Conservation (phyloP, 352 stramenopile genomes). For the Pythium phragmitis region DNA sequence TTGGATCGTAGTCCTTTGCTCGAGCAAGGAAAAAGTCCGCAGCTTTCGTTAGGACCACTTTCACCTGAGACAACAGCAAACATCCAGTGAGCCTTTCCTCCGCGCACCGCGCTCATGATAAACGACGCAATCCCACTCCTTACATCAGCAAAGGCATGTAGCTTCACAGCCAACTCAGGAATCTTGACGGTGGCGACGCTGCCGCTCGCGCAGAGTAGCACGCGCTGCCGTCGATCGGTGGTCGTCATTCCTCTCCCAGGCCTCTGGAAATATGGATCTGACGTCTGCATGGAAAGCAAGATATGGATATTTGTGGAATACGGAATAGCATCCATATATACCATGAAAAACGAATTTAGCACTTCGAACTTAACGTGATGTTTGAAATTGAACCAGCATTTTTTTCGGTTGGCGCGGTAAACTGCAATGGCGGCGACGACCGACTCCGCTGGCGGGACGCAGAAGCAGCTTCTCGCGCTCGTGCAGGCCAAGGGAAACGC, state of each 20-base stretch:
- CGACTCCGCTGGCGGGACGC: constrained; percentile 17
- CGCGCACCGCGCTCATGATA: not conserved
- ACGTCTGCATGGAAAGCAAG: no score
- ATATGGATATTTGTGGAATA: no score
- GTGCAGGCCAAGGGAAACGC: constrained; percentile 23
- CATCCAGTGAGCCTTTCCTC: not conserved
- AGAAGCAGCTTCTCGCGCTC: constrained; percentile 33
- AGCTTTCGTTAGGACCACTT: constrained; percentile 77
- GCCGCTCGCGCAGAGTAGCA: constrained; percentile 79
- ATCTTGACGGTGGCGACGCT: constrained; percentile 89
- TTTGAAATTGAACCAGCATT: constrained; percentile 24
- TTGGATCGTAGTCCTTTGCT: constrained; percentile 69
- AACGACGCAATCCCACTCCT: not conserved
- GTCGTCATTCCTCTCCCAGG: not conserved
- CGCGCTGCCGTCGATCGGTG: constrained; percentile 33
- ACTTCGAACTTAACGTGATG: constrained; percentile 13
- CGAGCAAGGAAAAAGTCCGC: constrained; percentile 83
- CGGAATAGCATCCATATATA: not conserved
- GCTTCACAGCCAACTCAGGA: constrained; percentile 69
- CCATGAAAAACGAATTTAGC: constrained; percentile 6
- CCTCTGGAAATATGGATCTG: not conserved
- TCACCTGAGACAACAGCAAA: constrained; percentile 41
- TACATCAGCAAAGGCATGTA: constrained; percentile 63
- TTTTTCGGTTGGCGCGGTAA: constrained; percentile 10
- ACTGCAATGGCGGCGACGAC: constrained; percentile 6